Conservation (phyloP, 2,329 filamentous ascomycete species). For the Ophiostoma perfectum region DNA sequence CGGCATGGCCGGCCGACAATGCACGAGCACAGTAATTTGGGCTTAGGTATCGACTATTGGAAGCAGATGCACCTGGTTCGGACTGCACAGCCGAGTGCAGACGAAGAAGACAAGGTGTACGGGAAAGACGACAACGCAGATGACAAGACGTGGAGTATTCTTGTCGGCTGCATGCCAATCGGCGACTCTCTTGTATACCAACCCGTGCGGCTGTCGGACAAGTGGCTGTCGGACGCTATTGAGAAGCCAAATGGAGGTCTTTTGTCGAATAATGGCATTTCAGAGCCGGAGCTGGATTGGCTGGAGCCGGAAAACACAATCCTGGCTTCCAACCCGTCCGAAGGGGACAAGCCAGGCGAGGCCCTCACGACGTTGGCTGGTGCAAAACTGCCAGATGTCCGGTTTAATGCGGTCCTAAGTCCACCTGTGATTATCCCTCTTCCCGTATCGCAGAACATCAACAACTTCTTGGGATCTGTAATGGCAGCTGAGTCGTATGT, state of each 20-base stretch:
- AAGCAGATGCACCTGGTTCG: conserved; percentile 52
- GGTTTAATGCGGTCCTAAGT: conserved; percentile 69
- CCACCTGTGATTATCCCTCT: conserved; percentile 68
- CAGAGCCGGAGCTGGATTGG: conserved; percentile 56
- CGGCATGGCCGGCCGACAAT: conserved; percentile 66
- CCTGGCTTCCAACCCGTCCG: conserved; percentile 15
- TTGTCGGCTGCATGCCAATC: conserved; percentile 58
- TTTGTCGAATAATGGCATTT: conserved; percentile 30
- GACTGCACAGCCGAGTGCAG: conserved; percentile 19
- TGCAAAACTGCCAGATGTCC: conserved; percentile 60
- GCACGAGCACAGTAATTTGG: conserved; percentile 62
- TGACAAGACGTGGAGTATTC: conserved; percentile 59
- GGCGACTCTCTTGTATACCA: conserved; percentile 42
- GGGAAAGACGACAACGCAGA: background rate
- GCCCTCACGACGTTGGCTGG: conserved; percentile 36
- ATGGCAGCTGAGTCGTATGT: conserved; percentile 39
- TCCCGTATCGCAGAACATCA: conserved; percentile 56
- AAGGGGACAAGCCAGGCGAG: conserved; percentile 22
- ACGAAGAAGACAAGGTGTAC: background rate
- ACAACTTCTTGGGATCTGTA: conserved; percentile 49
- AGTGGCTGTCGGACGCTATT: conserved; percentile 67
- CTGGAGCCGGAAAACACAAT: conserved; percentile 58
- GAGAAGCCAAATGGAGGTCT: conserved; percentile 50
- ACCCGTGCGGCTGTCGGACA: conserved; percentile 64
- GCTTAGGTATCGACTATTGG: conserved; percentile 74